Evolutionary conservation across 2,329 filamentous ascomycete species (phyloP), one percentile per base, ranked within the genome.

Genomic region (Stachybotrys chlorohalonatus): DNA sequence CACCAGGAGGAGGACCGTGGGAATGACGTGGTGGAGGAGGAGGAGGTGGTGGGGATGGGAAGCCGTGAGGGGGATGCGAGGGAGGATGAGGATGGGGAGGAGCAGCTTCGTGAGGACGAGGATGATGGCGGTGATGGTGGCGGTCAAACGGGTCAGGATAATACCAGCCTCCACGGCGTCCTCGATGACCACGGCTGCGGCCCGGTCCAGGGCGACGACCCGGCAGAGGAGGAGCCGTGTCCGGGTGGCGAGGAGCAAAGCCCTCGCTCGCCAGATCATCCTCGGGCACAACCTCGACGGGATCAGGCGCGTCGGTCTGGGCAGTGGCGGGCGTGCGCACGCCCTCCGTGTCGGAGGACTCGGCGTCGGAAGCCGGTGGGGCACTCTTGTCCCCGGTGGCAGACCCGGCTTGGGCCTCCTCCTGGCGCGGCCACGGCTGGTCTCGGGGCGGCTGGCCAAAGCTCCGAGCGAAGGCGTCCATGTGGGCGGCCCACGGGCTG

Each of bases 1-100:
- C 63, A 31, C 71, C 66, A 36, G 68, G 64, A 65, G 77, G 69
- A 59, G 75, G 58, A 39, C 64, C 66, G 30, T 66, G 58, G 52
- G 77, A 67, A 60, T 75, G 73, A 59, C 73, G 72, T 57, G 58
- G 66, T 54, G 17, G 62, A 50, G 66, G 51, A 53, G 61, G 56
- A 56, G 65, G 50, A 53, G 62, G 59, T 52, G 65, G 59, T 55
- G 64, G 49, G 13, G n/a, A 30, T 49, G 47, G n/a, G 24, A 24
- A 24, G 24, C 24, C 24, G 24, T 49, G n/a, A 49, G 15, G 46
- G 7, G 46, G 46, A 7, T 15, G 47, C 30, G 47, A 16, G 2
- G 52, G 58, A 47, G 58, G 60, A 7, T 24, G 24, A 4, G 24
- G 24, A 24, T 24, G 24, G 24, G 24, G 24, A 55, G 24, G 24